Conservation (phyloP, 768 basidiomycete species). For the Agrocybe praecox region DNA sequence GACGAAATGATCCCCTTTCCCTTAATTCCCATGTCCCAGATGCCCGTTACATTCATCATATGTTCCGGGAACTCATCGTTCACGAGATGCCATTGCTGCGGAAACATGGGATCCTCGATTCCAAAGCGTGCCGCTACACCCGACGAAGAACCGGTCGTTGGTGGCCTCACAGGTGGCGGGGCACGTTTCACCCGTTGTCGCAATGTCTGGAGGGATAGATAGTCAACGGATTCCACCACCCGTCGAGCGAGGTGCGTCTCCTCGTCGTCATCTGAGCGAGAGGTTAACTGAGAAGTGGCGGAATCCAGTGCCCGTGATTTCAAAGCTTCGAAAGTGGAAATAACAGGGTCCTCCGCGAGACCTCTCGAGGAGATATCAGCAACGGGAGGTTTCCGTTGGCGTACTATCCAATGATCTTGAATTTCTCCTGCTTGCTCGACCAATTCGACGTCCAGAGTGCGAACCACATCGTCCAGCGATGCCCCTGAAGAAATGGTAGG, state of each 20-base stretch:
- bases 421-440: constrained; percentile 90
- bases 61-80: constrained; percentile 83
- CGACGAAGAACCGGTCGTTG: constrained; percentile 36
- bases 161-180: constrained; percentile 56
- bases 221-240: constrained; percentile 58
- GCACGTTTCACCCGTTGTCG: constrained; percentile 75
- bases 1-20: constrained; percentile 87
- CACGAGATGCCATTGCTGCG: constrained; percentile 91
- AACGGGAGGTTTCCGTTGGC: constrained; percentile 43
- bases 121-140: constrained; percentile 60
- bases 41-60: constrained; percentile 89
- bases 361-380: constrained; percentile 31
- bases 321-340: constrained; percentile 50
- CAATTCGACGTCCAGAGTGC: constrained; percentile 73
- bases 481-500: constrained; percentile 42
- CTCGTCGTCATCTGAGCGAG: constrained; percentile 47
- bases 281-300: constrained; percentile 18
- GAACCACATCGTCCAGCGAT: constrained; percentile 61
- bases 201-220: constrained; percentile 64
- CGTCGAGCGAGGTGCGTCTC: constrained; percentile 40
- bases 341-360: constrained; percentile 44
- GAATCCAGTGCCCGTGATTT: constrained; percentile 34
- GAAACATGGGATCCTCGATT: constrained; percentile 82
- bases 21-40: constrained; percentile 91
- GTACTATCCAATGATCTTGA: constrained; percentile 80